phyloP scores from a whole-genome alignment of 1,284 basidiomycete species.

The Marasmius oreades region DNA sequence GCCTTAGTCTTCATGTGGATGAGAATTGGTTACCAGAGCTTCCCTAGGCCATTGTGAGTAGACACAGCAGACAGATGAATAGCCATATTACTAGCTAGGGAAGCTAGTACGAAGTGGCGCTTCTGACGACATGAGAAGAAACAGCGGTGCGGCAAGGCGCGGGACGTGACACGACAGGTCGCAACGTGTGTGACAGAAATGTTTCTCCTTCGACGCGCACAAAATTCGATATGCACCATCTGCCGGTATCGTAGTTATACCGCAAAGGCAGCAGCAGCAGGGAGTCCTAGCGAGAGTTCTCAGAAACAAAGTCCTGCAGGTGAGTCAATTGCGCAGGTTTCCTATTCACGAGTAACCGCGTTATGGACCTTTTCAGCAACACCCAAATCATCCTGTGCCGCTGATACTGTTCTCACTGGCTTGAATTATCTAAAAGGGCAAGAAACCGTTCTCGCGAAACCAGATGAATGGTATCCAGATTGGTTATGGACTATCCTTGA shows the following conservation, averaged over 20 bases:
- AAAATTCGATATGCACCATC: background rate
- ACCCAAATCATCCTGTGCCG: slow-evolving; percentile 53
- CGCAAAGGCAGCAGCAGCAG: background rate
- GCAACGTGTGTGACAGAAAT: no score
- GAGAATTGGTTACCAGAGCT: no score
- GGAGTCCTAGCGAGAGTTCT: background rate
- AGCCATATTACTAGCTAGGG: no score
- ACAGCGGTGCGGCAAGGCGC: no score
- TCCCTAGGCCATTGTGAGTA: no score
- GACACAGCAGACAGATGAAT: no score
- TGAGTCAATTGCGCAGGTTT: background rate
- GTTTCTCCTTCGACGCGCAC: slow-evolving; percentile 1
- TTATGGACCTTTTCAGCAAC: background rate
- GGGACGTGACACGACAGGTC: no score
- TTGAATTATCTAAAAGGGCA: slow-evolving; percentile 84
- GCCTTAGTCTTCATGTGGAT: no score
- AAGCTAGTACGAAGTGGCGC: no score
- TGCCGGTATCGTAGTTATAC: background rate
- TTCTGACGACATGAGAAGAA: no score
- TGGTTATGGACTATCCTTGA: slow-evolving; percentile 86
- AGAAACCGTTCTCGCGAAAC: slow-evolving; percentile 71
- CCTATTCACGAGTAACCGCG: background rate
- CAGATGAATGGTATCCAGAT: slow-evolving; percentile 84
- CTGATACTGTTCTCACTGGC: slow-evolving; percentile 73
- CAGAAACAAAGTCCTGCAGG: no score